Percentiles rank a stretch among this genome's conserved stretches.
phyloP scores from a whole-genome alignment of 2,329 filamentous ascomycete genomes.

The Botrytis fragariae region DNA sequence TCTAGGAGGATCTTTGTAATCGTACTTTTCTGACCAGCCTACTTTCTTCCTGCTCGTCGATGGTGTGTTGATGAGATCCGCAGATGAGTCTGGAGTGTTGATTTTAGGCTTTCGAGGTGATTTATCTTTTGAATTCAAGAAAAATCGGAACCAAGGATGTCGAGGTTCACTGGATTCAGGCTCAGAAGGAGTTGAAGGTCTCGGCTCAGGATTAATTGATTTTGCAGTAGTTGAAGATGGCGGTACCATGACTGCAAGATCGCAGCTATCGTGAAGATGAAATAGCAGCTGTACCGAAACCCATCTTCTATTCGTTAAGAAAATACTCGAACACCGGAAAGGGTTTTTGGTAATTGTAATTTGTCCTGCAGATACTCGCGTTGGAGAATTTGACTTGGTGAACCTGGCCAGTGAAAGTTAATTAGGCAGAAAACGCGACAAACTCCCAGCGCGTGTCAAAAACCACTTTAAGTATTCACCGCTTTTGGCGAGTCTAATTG shows the following conservation, averaged over 20 bases:
- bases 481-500: neutral
- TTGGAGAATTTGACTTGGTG: constrained; percentile 1
- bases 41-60: constrained; percentile 51
- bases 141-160: constrained; percentile 27
- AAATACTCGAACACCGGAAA: neutral
- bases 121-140: constrained; percentile 21
- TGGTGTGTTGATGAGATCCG: constrained; percentile 35
- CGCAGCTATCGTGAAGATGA: constrained; percentile 18
- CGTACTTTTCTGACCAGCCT: constrained; percentile 58
- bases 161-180: constrained; percentile 40
- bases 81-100: constrained; percentile 37
- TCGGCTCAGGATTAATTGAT: constrained; percentile 54
- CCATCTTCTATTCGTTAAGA: constrained; percentile 11
- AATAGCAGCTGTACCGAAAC: constrained; percentile 10
- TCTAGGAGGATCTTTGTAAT: constrained; percentile 49
- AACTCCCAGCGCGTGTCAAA: constrained; percentile 8
- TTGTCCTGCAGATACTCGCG: neutral
- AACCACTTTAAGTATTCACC: constrained; percentile 20
- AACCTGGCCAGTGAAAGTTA: neutral
- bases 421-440: constrained; percentile 17
- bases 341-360: neutral
- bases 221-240: constrained; percentile 26
- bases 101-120: constrained; percentile 22
- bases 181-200: constrained; percentile 65
- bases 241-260: constrained; percentile 38